Percentiles rank a stretch among this genome's conserved stretches.
Evolutionary conservation across 1,284 basidiomycete species (phyloP).

Genomic region (Cryptococcus amylolentus): DNA sequence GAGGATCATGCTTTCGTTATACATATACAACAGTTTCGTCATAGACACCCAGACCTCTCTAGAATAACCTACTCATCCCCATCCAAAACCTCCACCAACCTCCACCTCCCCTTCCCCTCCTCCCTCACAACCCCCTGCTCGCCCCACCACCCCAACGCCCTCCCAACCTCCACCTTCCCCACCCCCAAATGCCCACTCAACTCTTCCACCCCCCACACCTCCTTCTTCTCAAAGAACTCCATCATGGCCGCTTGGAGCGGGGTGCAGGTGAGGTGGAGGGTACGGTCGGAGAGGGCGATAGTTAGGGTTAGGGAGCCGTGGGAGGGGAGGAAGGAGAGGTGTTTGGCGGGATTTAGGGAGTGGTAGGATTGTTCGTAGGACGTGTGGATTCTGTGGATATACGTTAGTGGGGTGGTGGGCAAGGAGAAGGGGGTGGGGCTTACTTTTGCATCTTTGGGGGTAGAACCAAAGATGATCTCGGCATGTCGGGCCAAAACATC

Average conservation of each 20-base stretch:
- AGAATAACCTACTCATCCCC: slow-evolving; percentile 11
- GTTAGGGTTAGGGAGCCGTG: slow-evolving; percentile 75
- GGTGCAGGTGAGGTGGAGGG: slow-evolving; percentile 64
- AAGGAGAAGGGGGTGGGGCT: slow-evolving; percentile 26
- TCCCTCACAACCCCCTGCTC: slow-evolving; percentile 74
- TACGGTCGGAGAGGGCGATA: slow-evolving; percentile 74
- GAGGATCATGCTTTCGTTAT: too few relatives aligned
- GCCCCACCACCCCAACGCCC: slow-evolving; percentile 77
- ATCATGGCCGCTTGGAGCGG: slow-evolving; percentile 85
- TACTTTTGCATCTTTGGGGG: slow-evolving; percentile 77
- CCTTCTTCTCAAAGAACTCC: slow-evolving; percentile 72
- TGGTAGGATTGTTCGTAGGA: slow-evolving; percentile 71
- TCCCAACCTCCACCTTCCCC: slow-evolving; percentile 63
- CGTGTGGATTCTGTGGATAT: slow-evolving; percentile 60
- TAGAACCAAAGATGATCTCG: slow-evolving; percentile 67
- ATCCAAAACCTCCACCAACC: slow-evolving; percentile 54
- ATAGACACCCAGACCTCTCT: too few relatives aligned
- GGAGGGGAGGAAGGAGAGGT: slow-evolving; percentile 77
- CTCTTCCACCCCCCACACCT: slow-evolving; percentile 54
- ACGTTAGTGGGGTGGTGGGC: not conserved
- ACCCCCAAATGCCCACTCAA: slow-evolving; percentile 62
- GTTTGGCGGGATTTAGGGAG: slow-evolving; percentile 83
- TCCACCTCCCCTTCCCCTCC: slow-evolving; percentile 19
- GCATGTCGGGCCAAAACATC: slow-evolving; percentile 87
- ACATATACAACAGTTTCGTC: too few relatives aligned